These are phyloP conservation scores for Cenchrus fungigraminus DNA, from an alignment of 176 grass and related monocot genomes.

Conservation along the genomic window DNA sequence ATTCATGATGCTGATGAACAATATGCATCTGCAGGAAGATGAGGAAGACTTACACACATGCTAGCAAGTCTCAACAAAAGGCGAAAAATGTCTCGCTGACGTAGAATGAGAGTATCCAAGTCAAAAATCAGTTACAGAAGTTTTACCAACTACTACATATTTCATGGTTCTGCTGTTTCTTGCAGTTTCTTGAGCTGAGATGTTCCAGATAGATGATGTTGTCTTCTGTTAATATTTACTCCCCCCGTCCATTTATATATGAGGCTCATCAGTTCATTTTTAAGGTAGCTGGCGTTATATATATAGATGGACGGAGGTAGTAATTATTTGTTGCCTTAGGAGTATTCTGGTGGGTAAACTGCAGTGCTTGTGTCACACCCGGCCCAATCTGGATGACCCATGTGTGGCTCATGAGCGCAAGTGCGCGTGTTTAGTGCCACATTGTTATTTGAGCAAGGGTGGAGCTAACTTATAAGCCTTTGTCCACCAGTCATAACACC, in stretches of 20 bases:
- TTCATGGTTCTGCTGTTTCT: slow-evolving; percentile 14
- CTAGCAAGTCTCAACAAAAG: slow-evolving; percentile 62
- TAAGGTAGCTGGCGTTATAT: no score
- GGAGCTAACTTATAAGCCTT: no score
- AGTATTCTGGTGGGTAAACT: slow-evolving; percentile 16
- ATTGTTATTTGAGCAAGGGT: no score
- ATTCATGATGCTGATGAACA: slow-evolving; percentile 8
- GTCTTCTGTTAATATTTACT: slow-evolving; percentile 36
- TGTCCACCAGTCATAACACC: no score
- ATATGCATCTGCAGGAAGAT: slow-evolving; percentile 71
- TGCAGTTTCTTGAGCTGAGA: not conserved
- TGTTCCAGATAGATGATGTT: not conserved
- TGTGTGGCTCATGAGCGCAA: no score
- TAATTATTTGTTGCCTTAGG: slow-evolving; percentile 9
- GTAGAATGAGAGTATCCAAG: not conserved
- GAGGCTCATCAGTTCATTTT: no score
- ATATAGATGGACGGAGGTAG: no score
- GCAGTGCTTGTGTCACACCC: not conserved
- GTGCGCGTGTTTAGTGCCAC: no score
- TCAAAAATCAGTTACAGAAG: slow-evolving; percentile 23
- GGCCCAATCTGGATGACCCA: no score
- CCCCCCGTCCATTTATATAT: not conserved
- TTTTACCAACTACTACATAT: slow-evolving; percentile 26
- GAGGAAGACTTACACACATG: slow-evolving; percentile 87
- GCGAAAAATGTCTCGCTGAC: slow-evolving; percentile 58